Evolutionary conservation across 2,329 filamentous ascomycete species (phyloP).

Genomic region (Colletotrichum sp.): DNA sequence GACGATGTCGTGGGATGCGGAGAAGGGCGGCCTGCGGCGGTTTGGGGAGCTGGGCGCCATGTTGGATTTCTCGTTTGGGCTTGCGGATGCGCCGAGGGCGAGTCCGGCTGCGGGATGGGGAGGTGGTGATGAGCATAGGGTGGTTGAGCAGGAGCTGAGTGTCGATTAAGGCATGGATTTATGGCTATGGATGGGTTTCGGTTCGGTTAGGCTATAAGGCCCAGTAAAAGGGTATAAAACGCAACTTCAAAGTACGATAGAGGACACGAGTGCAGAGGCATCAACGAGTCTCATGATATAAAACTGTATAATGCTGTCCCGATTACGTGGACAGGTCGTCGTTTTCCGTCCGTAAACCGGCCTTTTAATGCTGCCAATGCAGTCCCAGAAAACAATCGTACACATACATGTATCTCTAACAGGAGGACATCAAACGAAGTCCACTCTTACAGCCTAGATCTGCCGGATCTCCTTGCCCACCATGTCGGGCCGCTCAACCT

Average conservation of each 20-base stretch:
- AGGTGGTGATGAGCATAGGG: neutral
- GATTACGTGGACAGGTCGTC: no score
- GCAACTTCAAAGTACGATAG: neutral
- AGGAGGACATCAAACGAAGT: neutral
- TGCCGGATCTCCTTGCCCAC: slow-evolving; percentile 86
- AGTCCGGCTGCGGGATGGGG: slow-evolving; percentile 4
- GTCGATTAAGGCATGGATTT: neutral
- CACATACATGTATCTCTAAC: slow-evolving; percentile 12
- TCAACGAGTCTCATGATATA: neutral
- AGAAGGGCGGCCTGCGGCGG: slow-evolving; percentile 38
- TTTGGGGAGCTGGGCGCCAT: slow-evolving; percentile 55
- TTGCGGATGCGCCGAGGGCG: neutral
- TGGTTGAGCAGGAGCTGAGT: slow-evolving; percentile 18
- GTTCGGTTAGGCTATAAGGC: neutral
- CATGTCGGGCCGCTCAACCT: slow-evolving; percentile 89
- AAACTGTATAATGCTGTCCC: slow-evolving; percentile 8
- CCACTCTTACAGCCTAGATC: slow-evolving; percentile 59
- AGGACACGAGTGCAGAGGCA: neutral
- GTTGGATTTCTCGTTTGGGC: slow-evolving; percentile 32
- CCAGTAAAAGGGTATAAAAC: neutral
- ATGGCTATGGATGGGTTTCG: neutral
- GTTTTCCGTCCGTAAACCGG: neutral
- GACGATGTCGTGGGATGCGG: slow-evolving; percentile 46
- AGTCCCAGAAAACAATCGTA: neutral
- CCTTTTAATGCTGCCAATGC: neutral